Evolutionary conservation across 1,284 basidiomycete genomes (phyloP), one percentile per base, ranked within the genome.

Genomic region (Trametes sp.): DNA sequence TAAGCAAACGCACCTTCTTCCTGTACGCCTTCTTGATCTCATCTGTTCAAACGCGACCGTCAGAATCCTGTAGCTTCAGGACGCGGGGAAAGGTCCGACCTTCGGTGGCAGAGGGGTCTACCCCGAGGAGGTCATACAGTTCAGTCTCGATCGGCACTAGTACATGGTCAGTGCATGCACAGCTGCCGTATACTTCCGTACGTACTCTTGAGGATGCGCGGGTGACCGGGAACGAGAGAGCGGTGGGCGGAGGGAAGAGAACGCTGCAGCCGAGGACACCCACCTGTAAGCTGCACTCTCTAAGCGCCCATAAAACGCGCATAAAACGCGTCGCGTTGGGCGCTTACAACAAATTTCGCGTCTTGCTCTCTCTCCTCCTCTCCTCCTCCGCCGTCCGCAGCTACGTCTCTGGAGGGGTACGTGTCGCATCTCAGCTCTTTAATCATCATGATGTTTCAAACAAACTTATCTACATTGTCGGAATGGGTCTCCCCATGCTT

Each of bases 11-110:
- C 72, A 92, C 93, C 88, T 95, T 95, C 80, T 87, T 92, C 74
- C 92, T 89, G 75, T 98, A 98, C 7, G 95, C 95, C 74, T 92
- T 93, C 79, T 96, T 96, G 73, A 98, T 94, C 69, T 97, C 94
- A 67, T 80, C 92, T 93, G 63, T 53, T 14, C n/a, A 36, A 44
- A 29, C n/a, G n/a, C 5, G 8, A 6, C 41, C 16, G 46, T 73
- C 54, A 70, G 54, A n/a, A 28, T n/a, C 51, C 24, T n/a, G 56
- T 44, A 26, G 42, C 14, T 35, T n/a, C 36, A 48, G n/a, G 54
- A 45, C 24, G 48, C 33, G 57, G 35, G 26, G 26, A 21, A 49
- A 45, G 41, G 46, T 38, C 49, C 23, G 66, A 92, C 93, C 88
- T 80, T 90, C 89, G 41, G 82, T 86, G 41, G 94, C 94, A 61